phyloP scores from a whole-genome alignment of 2,329 filamentous ascomycete species.

The Metarhizium guizhouense region DNA sequence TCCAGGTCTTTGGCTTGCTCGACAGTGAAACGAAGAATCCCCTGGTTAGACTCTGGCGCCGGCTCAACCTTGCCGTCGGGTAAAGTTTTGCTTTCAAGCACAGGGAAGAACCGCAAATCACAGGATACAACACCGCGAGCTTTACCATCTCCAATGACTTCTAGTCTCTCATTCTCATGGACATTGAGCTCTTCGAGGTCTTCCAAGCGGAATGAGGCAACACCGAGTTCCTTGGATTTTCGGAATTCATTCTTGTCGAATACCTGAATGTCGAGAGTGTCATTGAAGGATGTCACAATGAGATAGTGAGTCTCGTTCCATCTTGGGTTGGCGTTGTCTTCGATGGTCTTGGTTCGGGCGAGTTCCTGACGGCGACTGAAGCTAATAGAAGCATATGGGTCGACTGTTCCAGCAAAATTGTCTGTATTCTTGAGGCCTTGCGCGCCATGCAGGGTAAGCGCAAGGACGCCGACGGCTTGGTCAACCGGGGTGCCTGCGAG shows the following conservation, averaged over 20 bases:
- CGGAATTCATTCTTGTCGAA: slow-evolving; percentile 94
- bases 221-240: slow-evolving; percentile 92
- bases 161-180: slow-evolving; percentile 76
- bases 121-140: slow-evolving; percentile 68
- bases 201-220: slow-evolving; percentile 78
- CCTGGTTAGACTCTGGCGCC: slow-evolving; percentile 81
- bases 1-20: slow-evolving; percentile 97
- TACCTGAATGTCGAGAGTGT: slow-evolving; percentile 73
- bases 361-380: slow-evolving; percentile 76
- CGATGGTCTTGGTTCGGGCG: slow-evolving; percentile 79
- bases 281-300: slow-evolving; percentile 84
- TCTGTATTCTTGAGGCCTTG: slow-evolving; percentile 91
- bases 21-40: slow-evolving; percentile 86
- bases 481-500: slow-evolving; percentile 88
- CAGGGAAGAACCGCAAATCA: slow-evolving; percentile 92
- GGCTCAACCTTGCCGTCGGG: slow-evolving; percentile 72
- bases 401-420: slow-evolving; percentile 83
- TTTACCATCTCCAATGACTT: slow-evolving; percentile 78
- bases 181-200: slow-evolving; percentile 67
- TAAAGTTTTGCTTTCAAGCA: slow-evolving; percentile 63
- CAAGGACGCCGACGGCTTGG: slow-evolving; percentile 88
- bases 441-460: slow-evolving; percentile 83
- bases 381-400: slow-evolving; percentile 80
- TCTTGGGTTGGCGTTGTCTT: slow-evolving; percentile 75
- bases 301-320: slow-evolving; percentile 98